These are phyloP conservation scores for Blastocrithidia nonstop DNA, from an alignment of 208 protist genomes.

Conservation along the genomic window DNA sequence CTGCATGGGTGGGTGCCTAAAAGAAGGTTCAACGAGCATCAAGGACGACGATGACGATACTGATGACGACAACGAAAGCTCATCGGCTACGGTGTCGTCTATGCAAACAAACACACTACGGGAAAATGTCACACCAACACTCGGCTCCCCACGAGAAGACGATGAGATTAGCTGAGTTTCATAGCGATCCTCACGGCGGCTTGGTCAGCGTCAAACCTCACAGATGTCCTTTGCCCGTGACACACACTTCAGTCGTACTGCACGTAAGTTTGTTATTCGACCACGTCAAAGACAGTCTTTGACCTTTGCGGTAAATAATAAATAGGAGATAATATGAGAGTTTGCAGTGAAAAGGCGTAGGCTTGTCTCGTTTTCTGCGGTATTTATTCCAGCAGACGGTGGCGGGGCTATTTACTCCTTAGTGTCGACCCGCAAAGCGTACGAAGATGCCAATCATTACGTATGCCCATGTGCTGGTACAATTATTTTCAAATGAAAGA, in stretches of 20 bases:
- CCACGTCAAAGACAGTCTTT: slow-evolving; percentile 12
- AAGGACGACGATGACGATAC: too few relatives aligned
- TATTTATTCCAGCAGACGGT: slow-evolving; percentile 18
- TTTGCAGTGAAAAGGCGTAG: slow-evolving; percentile 18
- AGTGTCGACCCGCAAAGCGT: slow-evolving; percentile 5
- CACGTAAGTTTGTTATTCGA: slow-evolving; percentile 10
- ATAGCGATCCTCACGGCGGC: too few relatives aligned
- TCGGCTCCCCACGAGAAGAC: too few relatives aligned
- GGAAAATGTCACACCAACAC: too few relatives aligned
- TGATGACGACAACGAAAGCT: too few relatives aligned
- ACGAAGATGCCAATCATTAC: slow-evolving; percentile 36
- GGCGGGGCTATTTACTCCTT: slow-evolving; percentile 18
- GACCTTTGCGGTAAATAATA: slow-evolving; percentile 11
- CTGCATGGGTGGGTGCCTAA: slow-evolving; percentile 15
- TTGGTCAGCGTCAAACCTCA: too few relatives aligned
- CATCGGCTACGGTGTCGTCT: too few relatives aligned
- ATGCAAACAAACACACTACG: too few relatives aligned
- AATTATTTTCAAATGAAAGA: slow-evolving; percentile 47
- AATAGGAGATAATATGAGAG: slow-evolving; percentile 49
- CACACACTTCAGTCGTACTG: neutral
- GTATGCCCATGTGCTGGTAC: slow-evolving; percentile 16
- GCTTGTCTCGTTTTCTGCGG: slow-evolving; percentile 21
- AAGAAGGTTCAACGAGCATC: neutral
- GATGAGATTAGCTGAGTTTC: too few relatives aligned
- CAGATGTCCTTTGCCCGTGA: too few relatives aligned